Evolutionary conservation across 441 rosid species (phyloP), one percentile per base, ranked within the genome.

Genomic region (Dalechampia spathulata): DNA sequence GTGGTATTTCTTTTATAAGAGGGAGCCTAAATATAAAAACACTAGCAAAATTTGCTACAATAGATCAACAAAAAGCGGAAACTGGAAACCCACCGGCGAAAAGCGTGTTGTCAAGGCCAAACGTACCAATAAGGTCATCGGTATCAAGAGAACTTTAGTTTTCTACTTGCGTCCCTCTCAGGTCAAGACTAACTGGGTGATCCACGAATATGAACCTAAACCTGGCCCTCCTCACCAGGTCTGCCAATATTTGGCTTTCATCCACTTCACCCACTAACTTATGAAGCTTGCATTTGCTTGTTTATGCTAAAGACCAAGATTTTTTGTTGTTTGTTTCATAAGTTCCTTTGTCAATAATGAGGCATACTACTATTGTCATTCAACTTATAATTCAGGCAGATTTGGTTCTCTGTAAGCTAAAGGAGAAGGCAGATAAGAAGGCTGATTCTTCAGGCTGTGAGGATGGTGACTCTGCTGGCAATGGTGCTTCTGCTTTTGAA

Each of bases 51-150:
- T 36, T 19, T 53, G 61, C 0, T 52, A 43, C 43, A 48, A 60
- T 22, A 53, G 81, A 57, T 46, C 45, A 55, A 76, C 74, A 2
- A 57, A 1, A n/a, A 22, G 20, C 1, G 81, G 78, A 12, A 49
- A 52, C 57, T 77, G 81, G 81, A 77, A 73, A 57, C 37, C 55
- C 25, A 77, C 81, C 0, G 78, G 81, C 17, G 19, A 34, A 14
- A 34, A 30, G 7, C 69, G 70, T 5, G 0, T 3, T 2, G 43
- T 73, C 36, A 62, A 4, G 42, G 44, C 11, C 19, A 53, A 6
- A 49, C 2, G 9, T 6, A 12, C 49, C 13, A 13, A 27, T 7
- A 32, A 39, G 27, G 43, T 26, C n/a, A 67, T 72, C 20, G 82
- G 76, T 11, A 25, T 21, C 3, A 71, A 74, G 60, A 71, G 25